phyloP scores from a whole-genome alignment of 2,329 filamentous ascomycete genomes.

The Trichophyton schoenleinii region DNA sequence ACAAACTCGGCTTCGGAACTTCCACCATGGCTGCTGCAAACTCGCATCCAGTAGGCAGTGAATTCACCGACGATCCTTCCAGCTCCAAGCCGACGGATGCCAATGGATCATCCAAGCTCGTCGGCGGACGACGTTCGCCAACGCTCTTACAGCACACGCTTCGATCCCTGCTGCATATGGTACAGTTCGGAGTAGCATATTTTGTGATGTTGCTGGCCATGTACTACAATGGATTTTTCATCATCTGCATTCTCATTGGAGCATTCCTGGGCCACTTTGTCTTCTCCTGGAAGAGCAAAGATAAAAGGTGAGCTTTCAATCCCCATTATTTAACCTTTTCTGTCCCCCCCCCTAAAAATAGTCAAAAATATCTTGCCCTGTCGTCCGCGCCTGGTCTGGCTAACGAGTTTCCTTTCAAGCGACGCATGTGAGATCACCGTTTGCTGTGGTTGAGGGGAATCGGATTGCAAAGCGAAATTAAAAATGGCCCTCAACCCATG shows the following conservation, averaged over 20 bases:
- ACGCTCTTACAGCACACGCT: constrained; percentile 53
- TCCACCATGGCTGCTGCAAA: neutral
- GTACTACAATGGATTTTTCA: constrained; percentile 61
- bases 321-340: no score
- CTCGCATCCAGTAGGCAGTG: neutral
- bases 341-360: neutral
- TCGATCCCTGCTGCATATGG: constrained; percentile 54
- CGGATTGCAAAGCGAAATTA: no score
- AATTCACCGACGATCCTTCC: neutral
- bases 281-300: constrained; percentile 53
- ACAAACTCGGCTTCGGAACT: constrained; percentile 12
- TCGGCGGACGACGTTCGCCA: constrained; percentile 35
- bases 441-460: constrained; percentile 7
- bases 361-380: no score
- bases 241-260: constrained; percentile 69
- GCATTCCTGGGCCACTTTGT: constrained; percentile 59
- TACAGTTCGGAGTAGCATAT: constrained; percentile 64
- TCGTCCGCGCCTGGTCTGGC: neutral
- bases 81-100: neutral
- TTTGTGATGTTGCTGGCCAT: constrained; percentile 60
- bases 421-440: constrained; percentile 9
- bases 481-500: neutral
- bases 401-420: constrained; percentile 6
- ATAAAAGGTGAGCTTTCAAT: constrained; percentile 14
- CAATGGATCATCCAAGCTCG: neutral